Conservation (phyloP, 2,329 filamentous ascomycete genomes). For the Celoporthe dispersa region DNA sequence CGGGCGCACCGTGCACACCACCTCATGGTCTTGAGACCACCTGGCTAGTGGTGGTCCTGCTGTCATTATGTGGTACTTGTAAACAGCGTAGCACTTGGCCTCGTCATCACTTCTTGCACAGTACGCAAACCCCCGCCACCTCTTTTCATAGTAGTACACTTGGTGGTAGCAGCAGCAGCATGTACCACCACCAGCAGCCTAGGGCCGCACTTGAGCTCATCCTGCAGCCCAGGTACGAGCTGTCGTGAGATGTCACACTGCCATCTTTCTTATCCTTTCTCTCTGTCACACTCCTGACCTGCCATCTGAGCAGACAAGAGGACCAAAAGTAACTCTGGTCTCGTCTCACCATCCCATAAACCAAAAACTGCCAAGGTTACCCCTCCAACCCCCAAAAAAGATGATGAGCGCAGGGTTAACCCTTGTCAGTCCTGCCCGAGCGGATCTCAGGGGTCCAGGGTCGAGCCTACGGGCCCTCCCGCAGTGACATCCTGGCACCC, state of each 20-base stretch:
- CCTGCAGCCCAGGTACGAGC: neutral
- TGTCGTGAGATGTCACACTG: neutral
- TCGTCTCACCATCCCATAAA: neutral
- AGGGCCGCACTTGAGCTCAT: too few relatives aligned
- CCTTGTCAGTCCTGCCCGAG: neutral
- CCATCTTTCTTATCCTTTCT: neutral
- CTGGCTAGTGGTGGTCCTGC: neutral
- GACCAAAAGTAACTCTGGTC: neutral
- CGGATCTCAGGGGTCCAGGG: neutral
- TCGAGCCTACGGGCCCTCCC: neutral
- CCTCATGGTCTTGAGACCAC: neutral
- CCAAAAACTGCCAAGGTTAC: neutral
- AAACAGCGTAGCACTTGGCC: neutral
- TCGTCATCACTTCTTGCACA: neutral
- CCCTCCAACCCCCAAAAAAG: neutral
- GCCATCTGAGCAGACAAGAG: too few relatives aligned
- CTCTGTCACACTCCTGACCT: too few relatives aligned
- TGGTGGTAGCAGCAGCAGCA: too few relatives aligned
- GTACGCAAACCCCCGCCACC: neutral
- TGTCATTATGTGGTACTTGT: neutral
- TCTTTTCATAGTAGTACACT: neutral
- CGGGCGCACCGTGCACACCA: too few relatives aligned
- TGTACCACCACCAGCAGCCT: too few relatives aligned
- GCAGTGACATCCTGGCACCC: neutral
- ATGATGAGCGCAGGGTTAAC: neutral